phyloP scores from a whole-genome alignment of 1,139 yeast species.

The Geotrichum restrictum region DNA sequence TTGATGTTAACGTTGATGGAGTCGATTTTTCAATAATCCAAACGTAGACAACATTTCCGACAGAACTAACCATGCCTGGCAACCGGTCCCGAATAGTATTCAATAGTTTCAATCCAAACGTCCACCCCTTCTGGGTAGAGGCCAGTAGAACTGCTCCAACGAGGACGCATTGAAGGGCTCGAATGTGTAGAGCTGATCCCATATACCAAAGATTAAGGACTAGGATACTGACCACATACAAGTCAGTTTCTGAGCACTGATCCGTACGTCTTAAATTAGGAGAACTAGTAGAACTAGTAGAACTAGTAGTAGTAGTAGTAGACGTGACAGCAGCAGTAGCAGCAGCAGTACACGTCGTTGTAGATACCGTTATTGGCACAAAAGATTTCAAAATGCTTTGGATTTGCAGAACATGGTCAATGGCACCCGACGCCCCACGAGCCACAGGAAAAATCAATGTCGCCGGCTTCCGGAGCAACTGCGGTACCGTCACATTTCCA shows the following conservation, averaged over 20 bases:
- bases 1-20: no score
- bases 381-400: neutral
- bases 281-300: no score
- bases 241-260: neutral
- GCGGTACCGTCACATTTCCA: neutral
- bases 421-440: neutral
- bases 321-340: no score
- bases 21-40: no score
- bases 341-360: neutral
- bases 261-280: no score
- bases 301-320: no score
- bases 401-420: conserved; percentile 1
- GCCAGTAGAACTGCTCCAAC: neutral
- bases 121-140: neutral
- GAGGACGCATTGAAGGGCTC: neutral
- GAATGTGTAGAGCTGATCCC: neutral
- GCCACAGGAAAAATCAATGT: neutral
- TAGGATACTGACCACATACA: neutral
- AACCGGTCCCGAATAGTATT: neutral
- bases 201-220: neutral
- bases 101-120: neutral
- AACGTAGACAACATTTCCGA: no score
- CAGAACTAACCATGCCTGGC: no score
- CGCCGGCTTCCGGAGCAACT: neutral
- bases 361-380: neutral